Percentiles rank a stretch among this genome's conserved stretches.
Conservation (phyloP, 75 land plant species). For the Selaginella tamariscina region DNA sequence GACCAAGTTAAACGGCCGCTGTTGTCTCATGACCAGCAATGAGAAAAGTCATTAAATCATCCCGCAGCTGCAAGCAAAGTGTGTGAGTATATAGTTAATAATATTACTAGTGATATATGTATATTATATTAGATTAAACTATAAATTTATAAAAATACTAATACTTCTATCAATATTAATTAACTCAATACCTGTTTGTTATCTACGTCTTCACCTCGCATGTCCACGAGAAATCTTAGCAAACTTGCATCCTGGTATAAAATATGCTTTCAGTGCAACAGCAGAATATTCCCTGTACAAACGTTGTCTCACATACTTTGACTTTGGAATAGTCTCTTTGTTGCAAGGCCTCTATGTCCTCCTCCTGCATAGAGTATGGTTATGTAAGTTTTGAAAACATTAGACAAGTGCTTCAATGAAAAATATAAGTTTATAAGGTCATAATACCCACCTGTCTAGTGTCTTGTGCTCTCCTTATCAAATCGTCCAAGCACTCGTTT, state of each 20-base stretch:
- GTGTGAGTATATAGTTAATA: no score
- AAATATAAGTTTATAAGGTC: neutral
- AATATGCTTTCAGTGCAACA: neutral
- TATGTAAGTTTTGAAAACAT: no score
- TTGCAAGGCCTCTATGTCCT: slow-evolving; percentile 87
- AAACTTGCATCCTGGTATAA: slow-evolving; percentile 76
- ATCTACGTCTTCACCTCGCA: slow-evolving; percentile 90
- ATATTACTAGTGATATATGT: no score
- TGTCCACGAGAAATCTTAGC: slow-evolving; percentile 87
- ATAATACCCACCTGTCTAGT: slow-evolving; percentile 68
- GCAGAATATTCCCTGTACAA: no score
- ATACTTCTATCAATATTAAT: no score
- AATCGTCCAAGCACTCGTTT: slow-evolving; percentile 86
- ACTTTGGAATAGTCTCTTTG: slow-evolving; percentile 74
- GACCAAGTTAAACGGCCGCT: slow-evolving; percentile 9
- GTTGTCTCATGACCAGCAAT: slow-evolving; percentile 14
- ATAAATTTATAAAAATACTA: neutral
- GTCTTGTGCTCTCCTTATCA: slow-evolving; percentile 72
- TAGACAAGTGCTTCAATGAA: neutral
- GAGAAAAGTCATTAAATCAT: slow-evolving; percentile 9
- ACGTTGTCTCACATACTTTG: slow-evolving; percentile 34
- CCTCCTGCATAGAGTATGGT: slow-evolving; percentile 49
- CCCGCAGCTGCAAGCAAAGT: slow-evolving; percentile 10
- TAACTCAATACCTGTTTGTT: slow-evolving; percentile 73
- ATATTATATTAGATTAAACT: neutral